phyloP scores from a whole-genome alignment of 2,329 filamentous ascomycete species.

The Neonectria faginata region DNA sequence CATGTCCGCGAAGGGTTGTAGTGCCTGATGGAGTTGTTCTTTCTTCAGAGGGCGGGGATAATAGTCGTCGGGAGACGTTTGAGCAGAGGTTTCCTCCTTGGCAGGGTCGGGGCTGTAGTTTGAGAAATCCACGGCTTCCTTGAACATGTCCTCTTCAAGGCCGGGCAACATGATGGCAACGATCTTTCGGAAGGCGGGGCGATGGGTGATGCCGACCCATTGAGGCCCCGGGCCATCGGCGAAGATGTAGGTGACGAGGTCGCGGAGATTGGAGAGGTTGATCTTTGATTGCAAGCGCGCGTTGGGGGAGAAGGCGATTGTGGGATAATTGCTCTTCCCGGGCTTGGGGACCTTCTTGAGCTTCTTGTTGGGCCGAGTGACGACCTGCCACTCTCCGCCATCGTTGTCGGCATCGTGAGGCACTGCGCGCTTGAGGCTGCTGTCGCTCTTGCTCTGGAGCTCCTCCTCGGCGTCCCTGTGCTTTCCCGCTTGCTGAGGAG shows the following conservation, averaged over 20 bases:
- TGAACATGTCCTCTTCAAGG: constrained; percentile 90
- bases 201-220: constrained; percentile 73
- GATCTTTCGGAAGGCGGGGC: constrained; percentile 78
- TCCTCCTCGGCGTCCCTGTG: constrained; percentile 22
- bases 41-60: constrained; percentile 66
- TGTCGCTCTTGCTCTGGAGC: constrained; percentile 47
- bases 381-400: constrained; percentile 65
- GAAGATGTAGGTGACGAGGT: constrained; percentile 74
- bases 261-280: constrained; percentile 71
- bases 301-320: constrained; percentile 67
- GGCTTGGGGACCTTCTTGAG: constrained; percentile 70
- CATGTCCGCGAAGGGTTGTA: constrained; percentile 80
- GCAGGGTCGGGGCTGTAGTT: constrained; percentile 56
- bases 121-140: constrained; percentile 65
- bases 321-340: constrained; percentile 66
- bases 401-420: constrained; percentile 58
- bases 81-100: constrained; percentile 47
- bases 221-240: constrained; percentile 73
- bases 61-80: constrained; percentile 68
- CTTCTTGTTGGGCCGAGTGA: constrained; percentile 67
- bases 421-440: constrained; percentile 62
- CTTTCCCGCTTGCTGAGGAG: constrained; percentile 20
- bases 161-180: constrained; percentile 94
- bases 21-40: constrained; percentile 62
- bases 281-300: constrained; percentile 71